Evolutionary conservation across 805 yeast species (phyloP).

Genomic region (Yamadazyma scolyti): DNA sequence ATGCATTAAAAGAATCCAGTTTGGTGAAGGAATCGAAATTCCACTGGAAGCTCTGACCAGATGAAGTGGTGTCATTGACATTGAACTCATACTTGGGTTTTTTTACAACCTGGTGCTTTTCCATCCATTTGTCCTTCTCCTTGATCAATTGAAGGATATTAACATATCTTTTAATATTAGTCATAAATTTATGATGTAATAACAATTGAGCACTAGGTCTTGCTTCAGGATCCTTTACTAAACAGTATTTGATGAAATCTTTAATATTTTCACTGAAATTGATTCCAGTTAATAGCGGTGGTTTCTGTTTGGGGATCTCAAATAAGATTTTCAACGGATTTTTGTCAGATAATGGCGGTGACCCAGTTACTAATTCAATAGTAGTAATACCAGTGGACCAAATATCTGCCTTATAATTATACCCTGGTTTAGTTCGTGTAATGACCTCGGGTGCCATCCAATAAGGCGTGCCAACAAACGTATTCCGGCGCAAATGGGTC

Average conservation of each 20-base stretch:
- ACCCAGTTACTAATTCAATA: constrained; percentile 77
- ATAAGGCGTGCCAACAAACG: constrained; percentile 93
- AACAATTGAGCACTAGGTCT: constrained; percentile 63
- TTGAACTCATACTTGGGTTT: constrained; percentile 5
- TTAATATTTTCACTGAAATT: constrained; percentile 50
- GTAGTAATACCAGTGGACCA: constrained; percentile 96
- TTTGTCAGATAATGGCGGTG: constrained; percentile 70
- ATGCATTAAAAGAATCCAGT: not conserved
- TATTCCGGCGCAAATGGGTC: constrained; percentile 51
- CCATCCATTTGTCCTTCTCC: constrained; percentile 34
- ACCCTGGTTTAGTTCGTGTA: constrained; percentile 47
- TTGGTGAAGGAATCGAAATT: constrained; percentile 8
- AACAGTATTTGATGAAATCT: constrained; percentile 63
- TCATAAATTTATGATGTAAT: constrained; percentile 51
- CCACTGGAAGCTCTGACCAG: too few species aligned
- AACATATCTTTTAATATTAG: constrained; percentile 24
- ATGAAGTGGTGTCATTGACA: constrained; percentile 5
- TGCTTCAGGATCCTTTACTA: constrained; percentile 58
- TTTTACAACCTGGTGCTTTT: constrained; percentile 16
- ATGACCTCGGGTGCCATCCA: constrained; percentile 99
- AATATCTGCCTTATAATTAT: constrained; percentile 84
- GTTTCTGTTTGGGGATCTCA: constrained; percentile 59
- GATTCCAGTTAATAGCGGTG: constrained; percentile 54
- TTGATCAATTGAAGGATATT: constrained; percentile 35
- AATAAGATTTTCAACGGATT: constrained; percentile 77